These are phyloP conservation scores for Flammula alnicola DNA, from an alignment of 1,284 basidiomycete genomes.

Conservation along the genomic window DNA sequence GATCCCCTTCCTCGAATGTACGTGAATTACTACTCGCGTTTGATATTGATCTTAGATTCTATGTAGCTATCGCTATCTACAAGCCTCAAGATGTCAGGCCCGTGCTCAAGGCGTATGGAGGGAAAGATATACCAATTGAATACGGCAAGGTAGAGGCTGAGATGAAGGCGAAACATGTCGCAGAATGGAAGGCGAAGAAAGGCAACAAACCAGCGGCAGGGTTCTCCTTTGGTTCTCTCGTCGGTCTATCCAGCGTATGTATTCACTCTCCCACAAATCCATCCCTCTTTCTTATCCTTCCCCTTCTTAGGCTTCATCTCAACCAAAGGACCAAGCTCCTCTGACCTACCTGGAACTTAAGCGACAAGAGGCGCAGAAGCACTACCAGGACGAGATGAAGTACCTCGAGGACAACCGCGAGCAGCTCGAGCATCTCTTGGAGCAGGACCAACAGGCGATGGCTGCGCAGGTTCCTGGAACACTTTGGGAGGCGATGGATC, in stretches of 20 bases:
- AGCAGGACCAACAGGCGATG: slow-evolving; percentile 85
- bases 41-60: slow-evolving; percentile 4
- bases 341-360: slow-evolving; percentile 91
- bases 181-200: slow-evolving; percentile 78
- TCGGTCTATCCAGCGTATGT: slow-evolving; percentile 52
- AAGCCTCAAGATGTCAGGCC: slow-evolving; percentile 86
- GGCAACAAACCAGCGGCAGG: slow-evolving; percentile 46
- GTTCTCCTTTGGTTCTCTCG: slow-evolving; percentile 64
- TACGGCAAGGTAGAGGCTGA: slow-evolving; percentile 89
- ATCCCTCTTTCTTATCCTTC: background rate
- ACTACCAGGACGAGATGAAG: slow-evolving; percentile 87
- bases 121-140: slow-evolving; percentile 88
- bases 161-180: slow-evolving; percentile 76
- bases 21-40: slow-evolving; percentile 32
- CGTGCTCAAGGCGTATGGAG: slow-evolving; percentile 84
- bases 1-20: slow-evolving; percentile 97
- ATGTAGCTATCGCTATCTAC: slow-evolving; percentile 86
- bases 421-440: slow-evolving; percentile 77
- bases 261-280: background rate
- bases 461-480: slow-evolving; percentile 48
- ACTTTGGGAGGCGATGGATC: slow-evolving; percentile 50
- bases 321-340: slow-evolving; percentile 49
- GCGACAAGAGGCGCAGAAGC: slow-evolving; percentile 83
- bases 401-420: slow-evolving; percentile 85
- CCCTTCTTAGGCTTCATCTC: slow-evolving; percentile 21